These are phyloP conservation scores for Diutina sp. DNA, from an alignment of 1,139 yeast genomes.

Conservation along the genomic window DNA sequence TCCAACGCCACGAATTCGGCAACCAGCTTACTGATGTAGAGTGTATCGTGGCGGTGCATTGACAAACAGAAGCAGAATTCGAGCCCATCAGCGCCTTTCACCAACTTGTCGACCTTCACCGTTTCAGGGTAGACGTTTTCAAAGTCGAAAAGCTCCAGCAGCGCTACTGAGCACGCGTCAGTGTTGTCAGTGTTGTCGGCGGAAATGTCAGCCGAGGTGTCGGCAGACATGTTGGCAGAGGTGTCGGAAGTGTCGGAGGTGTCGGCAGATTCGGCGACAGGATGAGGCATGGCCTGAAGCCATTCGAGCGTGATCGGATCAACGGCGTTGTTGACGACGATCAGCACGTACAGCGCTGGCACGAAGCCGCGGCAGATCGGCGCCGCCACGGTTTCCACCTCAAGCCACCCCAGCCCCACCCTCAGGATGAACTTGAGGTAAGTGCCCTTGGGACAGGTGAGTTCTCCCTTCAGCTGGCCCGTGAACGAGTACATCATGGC, in stretches of 20 bases:
- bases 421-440: constrained; percentile 1
- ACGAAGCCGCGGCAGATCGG: background rate
- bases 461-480: background rate
- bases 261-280: background rate
- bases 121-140: background rate
- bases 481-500: background rate
- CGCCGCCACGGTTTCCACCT: background rate
- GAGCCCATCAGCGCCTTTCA: background rate
- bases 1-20: background rate
- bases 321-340: background rate
- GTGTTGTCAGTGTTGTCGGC: background rate
- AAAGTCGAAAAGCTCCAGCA: background rate
- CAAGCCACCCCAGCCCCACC: background rate
- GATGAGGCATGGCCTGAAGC: background rate
- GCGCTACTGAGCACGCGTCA: background rate
- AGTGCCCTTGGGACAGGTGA: background rate
- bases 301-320: constrained; percentile 1
- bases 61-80: background rate
- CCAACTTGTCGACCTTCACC: background rate
- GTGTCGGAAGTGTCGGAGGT: background rate
- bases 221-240: background rate
- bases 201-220: background rate
- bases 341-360: background rate
- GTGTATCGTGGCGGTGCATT: background rate
- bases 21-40: background rate